Base-by-base conservation (phyloP, 257 asterid genomes). In the Vinca minor region DNA sequence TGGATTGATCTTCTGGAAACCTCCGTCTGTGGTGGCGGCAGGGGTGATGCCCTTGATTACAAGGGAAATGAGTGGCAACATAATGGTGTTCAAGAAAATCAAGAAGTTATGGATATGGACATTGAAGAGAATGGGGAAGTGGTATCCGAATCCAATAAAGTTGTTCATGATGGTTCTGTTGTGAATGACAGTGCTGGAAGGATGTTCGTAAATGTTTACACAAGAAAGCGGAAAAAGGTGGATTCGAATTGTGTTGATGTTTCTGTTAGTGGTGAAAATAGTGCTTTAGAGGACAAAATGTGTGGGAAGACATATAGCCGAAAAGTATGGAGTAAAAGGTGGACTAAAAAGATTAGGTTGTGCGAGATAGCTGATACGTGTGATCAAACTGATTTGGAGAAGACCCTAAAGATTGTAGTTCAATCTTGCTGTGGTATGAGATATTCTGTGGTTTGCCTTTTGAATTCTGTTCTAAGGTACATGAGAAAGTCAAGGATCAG, bases 221-320 rank as follows among this genome's bases (percentile, higher is more conserved):
- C 41, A 63, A 83, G 96, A 76, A 91, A 85, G 78, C 71, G 93
- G n/a, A n/a, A n/a, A 71, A 83, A 80, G 66, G 57, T n/a, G 31
- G 82, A 20, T 32, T 42, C 46, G 18, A 59, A 14, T 26, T 1
- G 15, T 29, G 4, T 9, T 4, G 66, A 35, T 41, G 58, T 28
- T 5, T 34, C 34, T 29, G 42, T 32, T 49, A 35, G 46, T 59
- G 54, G 50, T 46, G 64, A 45, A 25, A 23, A 38, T 13, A n/a
- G 23, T n/a, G n/a, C 4, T 32, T 25, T 35, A 50, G 81, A 74
- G 35, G 86, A 77, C 60, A 74, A 67, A 59, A 73, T 73, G 83
- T 84, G 52, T 72, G 89, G 82, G 20, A 87, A 77, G 78, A 79
- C 83, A 71, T 91, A 68, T 72, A 69, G 32, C 7, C 80, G 95